These are phyloP conservation scores for Neocucurbitaria cava DNA, from an alignment of 2,329 filamentous ascomycete genomes.

Conservation along the genomic window DNA sequence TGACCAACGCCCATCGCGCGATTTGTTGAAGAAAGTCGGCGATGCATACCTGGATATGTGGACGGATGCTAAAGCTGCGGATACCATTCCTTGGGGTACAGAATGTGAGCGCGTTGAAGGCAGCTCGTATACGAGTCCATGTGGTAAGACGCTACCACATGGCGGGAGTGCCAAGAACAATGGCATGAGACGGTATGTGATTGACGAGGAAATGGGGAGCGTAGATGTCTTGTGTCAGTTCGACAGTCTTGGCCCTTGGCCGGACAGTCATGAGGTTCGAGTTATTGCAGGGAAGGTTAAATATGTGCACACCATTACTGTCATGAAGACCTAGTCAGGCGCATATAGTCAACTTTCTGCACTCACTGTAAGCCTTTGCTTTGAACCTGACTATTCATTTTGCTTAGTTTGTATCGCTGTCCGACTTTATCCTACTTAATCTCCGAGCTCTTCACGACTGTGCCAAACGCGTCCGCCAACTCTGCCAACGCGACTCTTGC, in stretches of 20 bases:
- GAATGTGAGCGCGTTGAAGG: conserved; percentile 40
- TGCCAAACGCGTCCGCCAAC: conserved; percentile 69
- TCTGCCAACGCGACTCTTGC: conserved; percentile 60
- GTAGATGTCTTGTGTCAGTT: conserved; percentile 42
- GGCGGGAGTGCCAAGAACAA: conserved; percentile 37
- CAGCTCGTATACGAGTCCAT: conserved; percentile 31
- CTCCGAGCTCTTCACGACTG: conserved; percentile 61
- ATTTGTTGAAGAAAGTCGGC: conserved; percentile 33
- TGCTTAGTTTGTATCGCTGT: neutral
- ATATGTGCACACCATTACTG: conserved; percentile 43
- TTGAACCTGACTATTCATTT: neutral
- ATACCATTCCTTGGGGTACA: conserved; percentile 38
- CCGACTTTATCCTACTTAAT: conserved; percentile 44
- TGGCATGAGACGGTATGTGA: conserved; percentile 38
- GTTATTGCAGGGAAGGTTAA: conserved; percentile 37
- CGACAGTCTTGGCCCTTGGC: conserved; percentile 36
- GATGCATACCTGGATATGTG: conserved; percentile 43
- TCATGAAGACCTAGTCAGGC: conserved; percentile 15
- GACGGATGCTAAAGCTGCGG: conserved; percentile 37
- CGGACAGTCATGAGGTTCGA: conserved; percentile 41
- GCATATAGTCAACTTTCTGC: neutral
- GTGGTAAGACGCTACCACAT: conserved; percentile 28
- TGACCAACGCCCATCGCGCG: conserved; percentile 27
- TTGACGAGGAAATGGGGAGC: conserved; percentile 36
- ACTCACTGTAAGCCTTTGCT: neutral